phyloP scores from a whole-genome alignment of 345 rosid species.

The Tarenaya hassleriana region DNA sequence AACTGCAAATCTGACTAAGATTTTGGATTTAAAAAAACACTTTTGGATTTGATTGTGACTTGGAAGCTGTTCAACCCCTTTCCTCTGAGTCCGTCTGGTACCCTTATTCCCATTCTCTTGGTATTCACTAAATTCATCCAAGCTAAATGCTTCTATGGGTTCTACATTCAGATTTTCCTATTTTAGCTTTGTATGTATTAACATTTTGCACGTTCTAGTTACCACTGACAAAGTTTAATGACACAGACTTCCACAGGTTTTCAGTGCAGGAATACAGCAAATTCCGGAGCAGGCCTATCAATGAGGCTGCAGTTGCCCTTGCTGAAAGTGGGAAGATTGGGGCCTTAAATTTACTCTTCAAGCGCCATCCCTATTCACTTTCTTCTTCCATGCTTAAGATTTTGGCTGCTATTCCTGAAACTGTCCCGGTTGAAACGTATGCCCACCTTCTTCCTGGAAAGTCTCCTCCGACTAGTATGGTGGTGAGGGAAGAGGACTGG shows the following conservation, averaged over 20 bases:
- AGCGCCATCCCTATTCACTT: conserved; percentile 89
- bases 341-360: conserved; percentile 81
- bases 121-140: conserved; percentile 7
- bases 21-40: conserved; percentile 8
- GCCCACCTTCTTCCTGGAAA: conserved; percentile 93
- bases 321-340: conserved; percentile 96
- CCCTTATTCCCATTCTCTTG: background rate
- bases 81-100: background rate
- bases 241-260: conserved; percentile 59
- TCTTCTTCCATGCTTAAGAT: conserved; percentile 56
- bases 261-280: conserved; percentile 78
- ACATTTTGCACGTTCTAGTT: conserved; percentile 19
- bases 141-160: conserved; percentile 17
- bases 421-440: conserved; percentile 77
- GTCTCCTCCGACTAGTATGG: conserved; percentile 52
- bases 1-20: conserved; percentile 1
- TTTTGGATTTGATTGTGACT: conserved; percentile 3
- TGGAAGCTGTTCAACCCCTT: conserved; percentile 2
- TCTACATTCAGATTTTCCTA: conserved; percentile 1
- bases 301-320: conserved; percentile 62
- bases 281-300: conserved; percentile 63
- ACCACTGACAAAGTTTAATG: conserved; percentile 40
- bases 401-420: conserved; percentile 84
- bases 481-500: conserved; percentile 94
- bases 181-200: background rate